phyloP scores from a whole-genome alignment of 352 stramenopile genomes.

The Phytopythium litorale region DNA sequence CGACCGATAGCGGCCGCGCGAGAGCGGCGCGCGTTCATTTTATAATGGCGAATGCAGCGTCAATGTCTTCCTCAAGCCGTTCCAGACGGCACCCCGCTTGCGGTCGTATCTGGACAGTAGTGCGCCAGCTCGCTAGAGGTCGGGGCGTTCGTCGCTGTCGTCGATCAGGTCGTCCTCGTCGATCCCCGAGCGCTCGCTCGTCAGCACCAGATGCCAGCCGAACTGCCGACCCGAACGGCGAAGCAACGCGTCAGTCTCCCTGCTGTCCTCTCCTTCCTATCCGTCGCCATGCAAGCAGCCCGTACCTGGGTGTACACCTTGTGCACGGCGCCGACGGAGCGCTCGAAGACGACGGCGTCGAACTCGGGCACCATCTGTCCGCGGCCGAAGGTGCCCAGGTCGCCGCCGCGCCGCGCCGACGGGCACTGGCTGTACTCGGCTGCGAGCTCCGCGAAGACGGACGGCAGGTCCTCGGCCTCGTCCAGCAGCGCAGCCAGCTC shows the following conservation, averaged over 20 bases:
- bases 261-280: too few species aligned
- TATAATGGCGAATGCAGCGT: slow-evolving; percentile 2
- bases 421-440: slow-evolving; percentile 71
- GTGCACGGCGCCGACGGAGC: slow-evolving; percentile 55
- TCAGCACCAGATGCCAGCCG: slow-evolving; percentile 79
- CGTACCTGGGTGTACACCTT: slow-evolving; percentile 67
- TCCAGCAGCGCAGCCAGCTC: slow-evolving; percentile 44
- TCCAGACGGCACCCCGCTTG: background rate
- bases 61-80: background rate
- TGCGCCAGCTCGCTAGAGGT: background rate
- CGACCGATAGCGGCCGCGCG: background rate
- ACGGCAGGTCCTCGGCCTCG: slow-evolving; percentile 37
- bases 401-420: slow-evolving; percentile 51
- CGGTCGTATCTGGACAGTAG: background rate
- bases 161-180: slow-evolving; percentile 19
- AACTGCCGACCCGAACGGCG: slow-evolving; percentile 28
- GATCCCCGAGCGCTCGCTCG: slow-evolving; percentile 56
- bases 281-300: background rate
- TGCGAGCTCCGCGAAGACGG: slow-evolving; percentile 48
- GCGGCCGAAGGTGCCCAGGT: slow-evolving; percentile 62
- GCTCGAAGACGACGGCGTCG: slow-evolving; percentile 75
- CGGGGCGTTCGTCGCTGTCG: slow-evolving; percentile 14
- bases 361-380: slow-evolving; percentile 77
- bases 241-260: background rate
- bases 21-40: background rate